phyloP scores from a whole-genome alignment of 2,329 filamentous ascomycete genomes.

The Fusarium secorum region DNA sequence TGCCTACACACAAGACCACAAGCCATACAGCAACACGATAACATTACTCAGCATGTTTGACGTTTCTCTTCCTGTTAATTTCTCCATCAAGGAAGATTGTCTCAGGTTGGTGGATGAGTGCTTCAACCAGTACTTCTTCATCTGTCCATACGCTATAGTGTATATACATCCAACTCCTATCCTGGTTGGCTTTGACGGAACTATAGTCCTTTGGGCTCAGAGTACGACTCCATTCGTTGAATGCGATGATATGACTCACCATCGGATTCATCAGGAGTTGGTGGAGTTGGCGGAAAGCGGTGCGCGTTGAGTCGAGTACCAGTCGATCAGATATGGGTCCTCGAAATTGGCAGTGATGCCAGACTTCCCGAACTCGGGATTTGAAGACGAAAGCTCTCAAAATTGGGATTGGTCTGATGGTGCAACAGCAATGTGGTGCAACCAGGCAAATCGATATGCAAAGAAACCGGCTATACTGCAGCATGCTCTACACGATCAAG shows the following conservation, averaged over 20 bases:
- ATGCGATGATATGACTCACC: constrained; percentile 7
- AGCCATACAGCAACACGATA: neutral
- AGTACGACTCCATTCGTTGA: neutral
- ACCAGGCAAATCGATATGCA: neutral
- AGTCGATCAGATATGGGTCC: constrained; percentile 12
- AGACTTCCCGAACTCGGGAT: neutral
- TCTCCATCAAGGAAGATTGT: neutral
- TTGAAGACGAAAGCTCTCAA: neutral
- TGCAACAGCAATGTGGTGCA: neutral
- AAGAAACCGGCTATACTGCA: neutral
- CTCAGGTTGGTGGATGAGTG: neutral
- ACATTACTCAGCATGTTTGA: neutral
- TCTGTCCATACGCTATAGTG: neutral
- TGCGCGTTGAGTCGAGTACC: constrained; percentile 7
- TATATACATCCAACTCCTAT: neutral
- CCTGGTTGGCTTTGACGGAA: neutral
- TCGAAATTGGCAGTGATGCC: neutral
- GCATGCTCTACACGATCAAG: neutral
- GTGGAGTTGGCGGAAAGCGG: constrained; percentile 19
- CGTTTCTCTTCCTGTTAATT: neutral
- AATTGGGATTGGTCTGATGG: neutral
- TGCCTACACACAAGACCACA: neutral
- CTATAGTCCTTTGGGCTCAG: constrained; percentile 8
- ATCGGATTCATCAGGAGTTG: neutral
- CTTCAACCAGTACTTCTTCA: neutral